phyloP scores from a whole-genome alignment of 495 filamentous ascomycete genomes.

The Talaromyces thailandensis region DNA sequence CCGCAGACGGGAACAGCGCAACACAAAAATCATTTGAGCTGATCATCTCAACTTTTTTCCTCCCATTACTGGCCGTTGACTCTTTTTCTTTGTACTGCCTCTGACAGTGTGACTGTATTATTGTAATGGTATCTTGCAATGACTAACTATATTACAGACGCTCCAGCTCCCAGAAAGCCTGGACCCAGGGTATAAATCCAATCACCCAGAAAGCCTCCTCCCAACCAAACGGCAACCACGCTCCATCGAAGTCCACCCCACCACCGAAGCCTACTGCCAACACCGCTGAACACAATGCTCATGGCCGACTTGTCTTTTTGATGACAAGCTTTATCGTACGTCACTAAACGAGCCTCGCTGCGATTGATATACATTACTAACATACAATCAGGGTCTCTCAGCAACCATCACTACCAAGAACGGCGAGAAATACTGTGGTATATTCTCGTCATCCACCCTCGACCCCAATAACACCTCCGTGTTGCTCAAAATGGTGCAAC shows the following conservation, averaged over 20 bases:
- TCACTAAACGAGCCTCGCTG: constrained; percentile 8
- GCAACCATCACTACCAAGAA: constrained; percentile 59
- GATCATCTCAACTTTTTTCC: neutral
- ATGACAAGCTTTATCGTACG: constrained; percentile 56
- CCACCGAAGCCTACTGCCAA: constrained; percentile 35
- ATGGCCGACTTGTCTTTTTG: constrained; percentile 57
- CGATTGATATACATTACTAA: constrained; percentile 12
- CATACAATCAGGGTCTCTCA: constrained; percentile 49
- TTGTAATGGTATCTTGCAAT: constrained; percentile 9
- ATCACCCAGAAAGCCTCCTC: constrained; percentile 50
- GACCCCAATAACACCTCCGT: constrained; percentile 53
- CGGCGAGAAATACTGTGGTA: constrained; percentile 66
- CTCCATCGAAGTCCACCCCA: constrained; percentile 24
- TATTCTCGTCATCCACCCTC: constrained; percentile 52
- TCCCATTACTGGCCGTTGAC: constrained; percentile 7
- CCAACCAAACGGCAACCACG: constrained; percentile 45
- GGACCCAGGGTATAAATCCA: constrained; percentile 55
- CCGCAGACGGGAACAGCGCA: neutral
- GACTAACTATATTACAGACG: constrained; percentile 24
- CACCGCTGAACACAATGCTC: constrained; percentile 52
- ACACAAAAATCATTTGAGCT: neutral
- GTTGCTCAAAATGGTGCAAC: constrained; percentile 76
- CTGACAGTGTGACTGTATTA: neutral
- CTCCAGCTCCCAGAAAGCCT: constrained; percentile 50
- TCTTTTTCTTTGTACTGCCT: constrained; percentile 10